phyloP scores from a whole-genome alignment of 2,329 filamentous ascomycete species.

The Nothophaeocryptopus gaeumannii region DNA sequence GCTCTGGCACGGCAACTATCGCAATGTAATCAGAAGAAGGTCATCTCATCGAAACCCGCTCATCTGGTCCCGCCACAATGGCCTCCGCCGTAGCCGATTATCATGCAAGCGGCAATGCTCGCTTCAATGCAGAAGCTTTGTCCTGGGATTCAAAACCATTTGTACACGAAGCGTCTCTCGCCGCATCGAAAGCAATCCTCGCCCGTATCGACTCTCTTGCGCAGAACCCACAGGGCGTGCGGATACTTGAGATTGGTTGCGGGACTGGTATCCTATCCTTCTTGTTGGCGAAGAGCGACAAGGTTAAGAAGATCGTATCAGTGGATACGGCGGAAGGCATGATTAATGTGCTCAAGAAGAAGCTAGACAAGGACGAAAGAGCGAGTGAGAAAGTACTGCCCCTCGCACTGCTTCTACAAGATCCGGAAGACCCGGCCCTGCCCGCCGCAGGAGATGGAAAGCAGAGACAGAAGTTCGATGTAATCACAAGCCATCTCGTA shows the following conservation, averaged over 20 bases:
- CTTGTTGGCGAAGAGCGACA: conserved; percentile 19
- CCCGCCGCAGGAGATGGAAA: conserved; percentile 12
- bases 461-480: conserved; percentile 24
- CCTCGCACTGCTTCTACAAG: conserved; percentile 24
- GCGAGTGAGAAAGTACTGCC: conserved; percentile 24
- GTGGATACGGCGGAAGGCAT: conserved; percentile 29
- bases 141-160: conserved; percentile 28
- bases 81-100: conserved; percentile 27
- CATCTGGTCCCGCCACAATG: conserved; percentile 18
- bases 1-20: too few species aligned
- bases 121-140: conserved; percentile 28
- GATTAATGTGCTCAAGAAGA: conserved; percentile 27
- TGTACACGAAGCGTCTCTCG: conserved; percentile 25
- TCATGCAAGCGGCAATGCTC: conserved; percentile 17
- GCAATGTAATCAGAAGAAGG: too few species aligned
- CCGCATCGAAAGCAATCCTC: conserved; percentile 21
- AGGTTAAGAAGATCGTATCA: conserved; percentile 21
- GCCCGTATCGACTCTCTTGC: conserved; percentile 5
- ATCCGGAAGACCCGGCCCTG: conserved; percentile 23
- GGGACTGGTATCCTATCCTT: conserved; percentile 28
- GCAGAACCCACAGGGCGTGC: conserved; percentile 1
- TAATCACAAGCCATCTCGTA: conserved; percentile 29
- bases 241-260: conserved; percentile 28
- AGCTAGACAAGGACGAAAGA: conserved; percentile 14
- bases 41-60: too few species aligned